Conservation (phyloP, 805 yeast species). For the Ogataea henricii region DNA sequence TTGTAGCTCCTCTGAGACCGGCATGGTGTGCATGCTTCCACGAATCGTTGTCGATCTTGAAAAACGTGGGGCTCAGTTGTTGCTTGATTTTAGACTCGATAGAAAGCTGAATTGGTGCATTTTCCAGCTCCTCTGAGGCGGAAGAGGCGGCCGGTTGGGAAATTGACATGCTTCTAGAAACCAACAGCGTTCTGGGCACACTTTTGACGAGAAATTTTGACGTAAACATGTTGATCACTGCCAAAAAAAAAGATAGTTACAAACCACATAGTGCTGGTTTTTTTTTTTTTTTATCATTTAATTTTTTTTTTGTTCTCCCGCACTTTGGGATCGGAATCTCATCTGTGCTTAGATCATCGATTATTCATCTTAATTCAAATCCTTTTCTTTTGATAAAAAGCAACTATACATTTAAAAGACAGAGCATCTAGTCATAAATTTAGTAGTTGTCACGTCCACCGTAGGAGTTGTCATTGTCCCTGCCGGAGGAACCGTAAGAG, state of each 20-base stretch:
- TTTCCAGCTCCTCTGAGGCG: slow-evolving; percentile 14
- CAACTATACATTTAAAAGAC: background rate
- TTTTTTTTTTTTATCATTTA: too few species aligned
- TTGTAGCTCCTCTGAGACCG: slow-evolving; percentile 72
- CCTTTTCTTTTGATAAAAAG: too few species aligned
- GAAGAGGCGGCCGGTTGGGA: slow-evolving; percentile 2
- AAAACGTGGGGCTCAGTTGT: slow-evolving; percentile 45
- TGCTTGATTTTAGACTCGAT: slow-evolving; percentile 47
- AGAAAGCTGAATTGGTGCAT: slow-evolving; percentile 52
- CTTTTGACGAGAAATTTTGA: background rate
- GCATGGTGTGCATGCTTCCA: slow-evolving; percentile 86
- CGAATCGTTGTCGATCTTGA: slow-evolving; percentile 75
- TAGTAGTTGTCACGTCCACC: slow-evolving; percentile 25
- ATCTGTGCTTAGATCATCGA: too few species aligned
- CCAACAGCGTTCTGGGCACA: background rate
- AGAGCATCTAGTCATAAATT: background rate
- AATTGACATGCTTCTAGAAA: background rate
- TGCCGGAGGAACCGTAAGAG: slow-evolving; percentile 9
- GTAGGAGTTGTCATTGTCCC: slow-evolving; percentile 17
- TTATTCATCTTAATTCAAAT: too few species aligned
- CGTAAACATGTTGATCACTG: background rate
- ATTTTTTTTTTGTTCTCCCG: too few species aligned
- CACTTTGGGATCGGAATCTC: too few species aligned
- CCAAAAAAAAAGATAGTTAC: background rate
- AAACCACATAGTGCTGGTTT: too few species aligned